phyloP scores from a whole-genome alignment of 306 rosid species.

The Dalbergia cultrata region DNA sequence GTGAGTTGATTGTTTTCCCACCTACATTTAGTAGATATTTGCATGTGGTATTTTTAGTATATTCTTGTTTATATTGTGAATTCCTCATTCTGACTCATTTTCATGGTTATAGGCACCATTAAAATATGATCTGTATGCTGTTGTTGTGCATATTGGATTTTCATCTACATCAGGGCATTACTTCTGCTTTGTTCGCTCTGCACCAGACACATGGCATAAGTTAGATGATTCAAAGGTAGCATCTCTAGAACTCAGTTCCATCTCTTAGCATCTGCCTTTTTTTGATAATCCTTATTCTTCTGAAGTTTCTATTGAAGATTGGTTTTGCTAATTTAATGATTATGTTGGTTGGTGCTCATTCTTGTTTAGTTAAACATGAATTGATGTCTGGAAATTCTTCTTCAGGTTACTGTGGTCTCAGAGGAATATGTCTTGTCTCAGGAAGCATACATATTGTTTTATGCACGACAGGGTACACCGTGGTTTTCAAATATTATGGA shows the following conservation, averaged over 20 bases:
- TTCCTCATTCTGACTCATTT: slow-evolving; percentile 28
- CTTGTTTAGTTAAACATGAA: neutral
- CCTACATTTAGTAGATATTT: neutral
- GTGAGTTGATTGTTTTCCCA: slow-evolving; percentile 55
- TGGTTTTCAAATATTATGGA: slow-evolving; percentile 71
- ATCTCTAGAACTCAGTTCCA: slow-evolving; percentile 4
- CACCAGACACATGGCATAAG: slow-evolving; percentile 79
- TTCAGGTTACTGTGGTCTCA: slow-evolving; percentile 72
- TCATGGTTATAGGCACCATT: slow-evolving; percentile 60
- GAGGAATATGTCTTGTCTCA: slow-evolving; percentile 72
- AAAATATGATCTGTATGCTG: slow-evolving; percentile 85
- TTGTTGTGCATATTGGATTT: slow-evolving; percentile 79
- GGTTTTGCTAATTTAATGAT: slow-evolving; percentile 11
- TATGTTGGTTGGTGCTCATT: neutral
- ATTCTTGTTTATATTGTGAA: slow-evolving; percentile 5
- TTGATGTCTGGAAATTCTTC: slow-evolving; percentile 27
- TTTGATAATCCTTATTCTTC: neutral
- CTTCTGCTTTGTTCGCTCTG: slow-evolving; percentile 79
- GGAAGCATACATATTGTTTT: slow-evolving; percentile 86
- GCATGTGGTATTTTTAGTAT: neutral
- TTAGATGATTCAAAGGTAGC: slow-evolving; percentile 86
- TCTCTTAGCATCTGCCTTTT: neutral
- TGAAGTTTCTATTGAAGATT: neutral
- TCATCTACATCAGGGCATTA: slow-evolving; percentile 86
- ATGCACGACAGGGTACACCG: slow-evolving; percentile 78